Evolutionary conservation across 2,329 filamentous ascomycete species (phyloP), one percentile per base, ranked within the genome.

Genomic region (Cladophialophora chaetospira): DNA sequence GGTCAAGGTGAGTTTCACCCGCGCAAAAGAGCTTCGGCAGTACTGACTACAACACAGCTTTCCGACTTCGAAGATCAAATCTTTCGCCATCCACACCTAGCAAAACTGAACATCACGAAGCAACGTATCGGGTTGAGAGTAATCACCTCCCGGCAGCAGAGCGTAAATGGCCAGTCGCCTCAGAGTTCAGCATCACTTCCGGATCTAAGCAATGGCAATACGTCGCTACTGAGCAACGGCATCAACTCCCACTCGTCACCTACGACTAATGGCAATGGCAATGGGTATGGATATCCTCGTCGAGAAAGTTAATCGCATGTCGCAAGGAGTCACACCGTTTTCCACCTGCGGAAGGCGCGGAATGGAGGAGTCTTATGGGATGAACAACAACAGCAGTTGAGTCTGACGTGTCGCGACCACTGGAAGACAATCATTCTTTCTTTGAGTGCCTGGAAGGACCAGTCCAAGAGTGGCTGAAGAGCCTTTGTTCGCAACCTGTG

Each of bases 21-120:
- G 17, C 17, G 21, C 19, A 5, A 21, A 4, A 17, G 26, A 13
- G 2, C 13, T 1, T 11, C 42, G n/a, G n/a, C n/a, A 52, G 31
- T 58, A 53, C 45, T 64, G 43, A 60, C 42, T 55, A 23, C 23
- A 21, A 38, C 23, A 19, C 57, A 77, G 75, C 72, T 78, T 48
- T 77, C 76, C 40, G 77, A 78, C 66, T 79, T 80, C 63, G 73
- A 75, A 69, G 75, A 79, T 57, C 72, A 79, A 33, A 72, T 78
- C 44, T 75, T 76, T 23, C 75, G 76, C 58, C 71, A 77, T 60
- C 73, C 74, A 28, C 77, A 80, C 65, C 72, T 80, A 19, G 46
- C 46, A 23, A 52, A 28, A 19, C 33, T 62, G 15, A 40, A 35
- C 15, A 42, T 63, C 5, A 44, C 50, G 36, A 58, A 53, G 35